Conservation (phyloP, 2,329 filamentous ascomycete genomes). For the Cytospora leucostoma region DNA sequence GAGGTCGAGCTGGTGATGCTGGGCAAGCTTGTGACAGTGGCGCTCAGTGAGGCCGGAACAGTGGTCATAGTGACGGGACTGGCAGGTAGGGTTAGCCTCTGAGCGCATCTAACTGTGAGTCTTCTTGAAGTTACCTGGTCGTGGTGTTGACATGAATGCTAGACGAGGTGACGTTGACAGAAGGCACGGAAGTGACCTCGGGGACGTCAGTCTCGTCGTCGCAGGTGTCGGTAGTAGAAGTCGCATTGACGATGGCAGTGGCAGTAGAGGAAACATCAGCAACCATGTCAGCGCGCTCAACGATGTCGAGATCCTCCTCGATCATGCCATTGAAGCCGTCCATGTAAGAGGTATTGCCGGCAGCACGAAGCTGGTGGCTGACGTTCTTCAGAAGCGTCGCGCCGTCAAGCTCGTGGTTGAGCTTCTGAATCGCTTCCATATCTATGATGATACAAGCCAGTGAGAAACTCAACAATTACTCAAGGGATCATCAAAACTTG, state of each 20-base stretch:
- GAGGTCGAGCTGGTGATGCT: neutral
- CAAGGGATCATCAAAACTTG: neutral
- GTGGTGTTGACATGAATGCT: neutral
- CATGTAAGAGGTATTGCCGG: constrained; percentile 13
- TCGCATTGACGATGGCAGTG: neutral
- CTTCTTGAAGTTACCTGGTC: constrained; percentile 6
- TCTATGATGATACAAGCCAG: constrained; percentile 18
- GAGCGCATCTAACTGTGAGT: neutral
- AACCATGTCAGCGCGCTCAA: constrained; percentile 5
- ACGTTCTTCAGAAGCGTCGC: neutral
- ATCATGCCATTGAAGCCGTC: constrained; percentile 18
- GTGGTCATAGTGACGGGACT: constrained; percentile 6
- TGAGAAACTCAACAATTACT: neutral
- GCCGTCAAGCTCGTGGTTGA: constrained; percentile 3
- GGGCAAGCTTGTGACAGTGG: constrained; percentile 3
- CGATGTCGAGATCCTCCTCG: neutral
- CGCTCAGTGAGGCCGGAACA: constrained; percentile 1
- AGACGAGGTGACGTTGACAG: neutral
- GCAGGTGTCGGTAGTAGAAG: neutral
- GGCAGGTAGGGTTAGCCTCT: neutral
- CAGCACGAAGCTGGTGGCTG: neutral
- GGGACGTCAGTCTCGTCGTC: neutral
- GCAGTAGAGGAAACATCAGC: neutral
- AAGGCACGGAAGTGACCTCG: neutral
- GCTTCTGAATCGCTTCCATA: constrained; percentile 21